Conservation (phyloP, 1,284 basidiomycete species). For the Veloporphyrellus conicus region DNA sequence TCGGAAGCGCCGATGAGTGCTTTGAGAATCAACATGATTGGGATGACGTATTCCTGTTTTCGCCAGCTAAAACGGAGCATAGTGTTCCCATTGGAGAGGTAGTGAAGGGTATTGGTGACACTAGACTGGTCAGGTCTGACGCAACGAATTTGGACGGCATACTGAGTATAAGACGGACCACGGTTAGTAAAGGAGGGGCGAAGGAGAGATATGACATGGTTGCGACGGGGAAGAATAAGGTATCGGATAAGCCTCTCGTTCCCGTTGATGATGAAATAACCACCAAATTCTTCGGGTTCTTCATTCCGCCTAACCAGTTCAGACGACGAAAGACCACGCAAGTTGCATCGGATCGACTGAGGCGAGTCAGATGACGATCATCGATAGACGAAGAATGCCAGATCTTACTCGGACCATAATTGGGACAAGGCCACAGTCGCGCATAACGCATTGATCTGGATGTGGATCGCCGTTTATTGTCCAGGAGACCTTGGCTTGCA, state of each 20-base stretch:
- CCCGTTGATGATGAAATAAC: constrained; percentile 98
- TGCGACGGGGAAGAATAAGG: constrained; percentile 85
- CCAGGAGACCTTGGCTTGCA: constrained; percentile 91
- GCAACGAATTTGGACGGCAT: constrained; percentile 94
- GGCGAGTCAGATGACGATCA: not conserved
- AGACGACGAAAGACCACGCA: constrained; percentile 79
- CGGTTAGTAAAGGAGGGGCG: constrained; percentile 87
- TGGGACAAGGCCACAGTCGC: constrained; percentile 90
- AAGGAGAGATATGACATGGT: constrained; percentile 84
- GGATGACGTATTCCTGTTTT: constrained; percentile 99
- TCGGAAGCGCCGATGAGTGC: constrained; percentile 93
- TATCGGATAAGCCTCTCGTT: constrained; percentile 99
- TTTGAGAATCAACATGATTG: constrained; percentile 95
- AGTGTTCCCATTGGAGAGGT: constrained; percentile 92
- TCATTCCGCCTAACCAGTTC: constrained; percentile 89
- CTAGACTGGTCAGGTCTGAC: constrained; percentile 89
- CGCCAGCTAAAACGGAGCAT: constrained; percentile 96
- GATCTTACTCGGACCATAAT: constrained; percentile 93
- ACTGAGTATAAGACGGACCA: constrained; percentile 91
- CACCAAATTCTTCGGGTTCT: constrained; percentile 97
- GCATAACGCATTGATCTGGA: constrained; percentile 70
- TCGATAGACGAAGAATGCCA: constrained; percentile 2
- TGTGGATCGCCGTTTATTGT: constrained; percentile 64
- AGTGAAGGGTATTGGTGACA: constrained; percentile 94
- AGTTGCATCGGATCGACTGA: constrained; percentile 91